Evolutionary conservation across 805 yeast genomes (phyloP).

Genomic region (Suhomyces sp.): DNA sequence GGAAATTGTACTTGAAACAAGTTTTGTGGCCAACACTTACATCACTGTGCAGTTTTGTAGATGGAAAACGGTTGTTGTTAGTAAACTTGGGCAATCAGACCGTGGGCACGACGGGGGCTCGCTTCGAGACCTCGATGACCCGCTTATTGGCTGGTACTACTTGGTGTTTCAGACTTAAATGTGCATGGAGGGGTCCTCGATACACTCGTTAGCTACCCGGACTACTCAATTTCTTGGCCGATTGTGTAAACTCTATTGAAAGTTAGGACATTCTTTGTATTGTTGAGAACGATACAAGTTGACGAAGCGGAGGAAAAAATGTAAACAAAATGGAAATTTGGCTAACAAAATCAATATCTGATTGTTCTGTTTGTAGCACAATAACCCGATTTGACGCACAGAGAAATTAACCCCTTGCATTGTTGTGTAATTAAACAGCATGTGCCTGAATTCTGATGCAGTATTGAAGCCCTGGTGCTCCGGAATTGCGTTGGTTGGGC

Average conservation of each 20-base stretch:
- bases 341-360: neutral
- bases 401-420: constrained; percentile 3
- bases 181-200: neutral
- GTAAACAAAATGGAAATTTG: neutral
- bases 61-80: neutral
- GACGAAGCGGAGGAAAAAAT: neutral
- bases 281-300: neutral
- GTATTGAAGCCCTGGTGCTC: neutral
- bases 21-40: neutral
- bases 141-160: neutral
- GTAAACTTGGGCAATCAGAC: neutral
- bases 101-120: neutral
- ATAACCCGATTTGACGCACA: neutral
- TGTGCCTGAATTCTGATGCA: constrained; percentile 5
- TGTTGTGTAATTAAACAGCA: neutral
- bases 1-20: neutral
- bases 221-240: neutral
- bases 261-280: neutral
- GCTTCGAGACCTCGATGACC: neutral
- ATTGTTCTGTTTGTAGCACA: neutral
- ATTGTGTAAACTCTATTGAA: neutral
- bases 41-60: neutral
- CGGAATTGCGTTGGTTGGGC: neutral
- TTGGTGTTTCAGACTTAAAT: neutral
- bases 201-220: neutral